Evolutionary conservation across 2,329 filamentous ascomycete genomes (phyloP), one percentile per base, ranked within the genome.

Genomic region (Fusarium setosum): DNA sequence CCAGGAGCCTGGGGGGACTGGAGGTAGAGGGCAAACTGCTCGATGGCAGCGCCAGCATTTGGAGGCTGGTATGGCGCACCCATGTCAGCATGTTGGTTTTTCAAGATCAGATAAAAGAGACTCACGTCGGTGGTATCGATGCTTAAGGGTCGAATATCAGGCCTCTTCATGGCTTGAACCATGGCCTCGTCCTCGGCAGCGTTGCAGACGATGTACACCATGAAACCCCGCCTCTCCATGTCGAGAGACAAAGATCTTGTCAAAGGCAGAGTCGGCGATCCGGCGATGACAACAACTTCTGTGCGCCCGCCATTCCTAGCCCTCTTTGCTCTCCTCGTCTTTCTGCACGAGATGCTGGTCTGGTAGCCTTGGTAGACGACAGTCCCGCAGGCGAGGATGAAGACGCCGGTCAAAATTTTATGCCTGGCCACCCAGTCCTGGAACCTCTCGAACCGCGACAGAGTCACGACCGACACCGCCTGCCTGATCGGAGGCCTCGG

Each of bases 151-250:
- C 91, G 88, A 66, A 98, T 91, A 74, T 98, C 96, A 7, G 89
- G 84, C 63, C 93, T 86, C n/a, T 89, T 86, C 76, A 97, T 87
- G 61, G 88, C 86, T 61, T 92, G 88, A 13, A 98, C 89, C 65
- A 91, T 81, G 32, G 90, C 84, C 76, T 98, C 94, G 69, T 98
- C 95, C 71, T 97, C 92, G 59, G 89, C 81, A n/a, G 89, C 93
- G 65, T 89, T 91, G 72, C 94, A 95, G 1, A 97, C 92, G 61
- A 99, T 84, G 76, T 94, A 99, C 56, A 98, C 93, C 61, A 98
- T 92, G 76, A 96, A 98, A 5, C 96, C 96, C 66, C 94, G 88
- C 60, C 94, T 86, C 80, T 98, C 96, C 68, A 99, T 83, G 74
- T 99, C 96, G 45, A 94, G 80, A 3, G 93, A 89, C 53, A 98